A percentile compares a stretch with the other conserved stretches of the same genome.
Evolutionary conservation across 768 basidiomycete species (phyloP).

Genomic region (Tricholoma sp.): DNA sequence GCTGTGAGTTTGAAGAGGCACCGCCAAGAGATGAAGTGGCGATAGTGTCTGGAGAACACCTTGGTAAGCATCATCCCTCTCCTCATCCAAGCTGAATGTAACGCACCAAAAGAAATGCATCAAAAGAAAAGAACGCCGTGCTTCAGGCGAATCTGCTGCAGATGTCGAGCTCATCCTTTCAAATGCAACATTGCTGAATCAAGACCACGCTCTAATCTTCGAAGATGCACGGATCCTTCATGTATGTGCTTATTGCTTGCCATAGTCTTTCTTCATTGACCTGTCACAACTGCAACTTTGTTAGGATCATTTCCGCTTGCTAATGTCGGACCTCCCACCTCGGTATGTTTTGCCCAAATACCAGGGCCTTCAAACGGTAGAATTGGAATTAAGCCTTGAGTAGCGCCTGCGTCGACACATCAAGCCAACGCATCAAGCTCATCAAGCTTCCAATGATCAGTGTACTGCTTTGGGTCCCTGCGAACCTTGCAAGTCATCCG

Average conservation of each 20-base stretch:
- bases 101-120: conserved; percentile 61
- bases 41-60: conserved; percentile 73
- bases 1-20: conserved; percentile 88
- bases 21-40: conserved; percentile 75
- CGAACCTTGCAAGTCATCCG: conserved; percentile 8
- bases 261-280: neutral
- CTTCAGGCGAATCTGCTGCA: conserved; percentile 64
- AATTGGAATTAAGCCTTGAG: too few relatives aligned
- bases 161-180: conserved; percentile 89
- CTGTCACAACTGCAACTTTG: neutral
- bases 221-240: conserved; percentile 69
- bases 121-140: conserved; percentile 72
- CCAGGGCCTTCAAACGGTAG: conserved; percentile 50
- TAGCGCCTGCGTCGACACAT: too few relatives aligned
- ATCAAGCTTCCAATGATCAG: conserved; percentile 5
- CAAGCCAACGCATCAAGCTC: conserved; percentile 31
- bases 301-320: too few relatives aligned
- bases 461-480: conserved; percentile 36
- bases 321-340: too few relatives aligned
- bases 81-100: neutral
- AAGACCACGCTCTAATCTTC: conserved; percentile 79
- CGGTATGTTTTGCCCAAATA: conserved; percentile 65
- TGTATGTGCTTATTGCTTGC: conserved; percentile 32
- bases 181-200: conserved; percentile 87
- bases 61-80: conserved; percentile 43